Conservation (phyloP, 2,329 filamentous ascomycete species). For the Didymellaceae sp. region DNA sequence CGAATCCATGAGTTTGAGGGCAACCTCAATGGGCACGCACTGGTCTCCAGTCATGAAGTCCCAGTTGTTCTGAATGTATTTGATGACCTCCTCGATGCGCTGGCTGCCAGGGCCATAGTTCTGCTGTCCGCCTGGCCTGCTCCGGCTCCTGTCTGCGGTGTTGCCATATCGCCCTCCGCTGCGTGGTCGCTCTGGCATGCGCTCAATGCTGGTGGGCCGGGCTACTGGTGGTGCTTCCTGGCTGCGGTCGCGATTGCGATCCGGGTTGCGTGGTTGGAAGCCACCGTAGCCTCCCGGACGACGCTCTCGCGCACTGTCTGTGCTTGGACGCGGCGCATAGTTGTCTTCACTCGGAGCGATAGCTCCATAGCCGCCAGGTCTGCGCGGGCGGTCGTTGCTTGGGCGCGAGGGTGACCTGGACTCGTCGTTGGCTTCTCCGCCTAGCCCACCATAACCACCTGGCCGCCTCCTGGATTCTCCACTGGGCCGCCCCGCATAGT, state of each 20-base stretch:
- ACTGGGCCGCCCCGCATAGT: constrained; percentile 29
- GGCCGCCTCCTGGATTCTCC: constrained; percentile 42
- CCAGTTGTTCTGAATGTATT: constrained; percentile 88
- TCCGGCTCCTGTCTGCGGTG: constrained; percentile 39
- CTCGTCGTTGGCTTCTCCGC: constrained; percentile 24
- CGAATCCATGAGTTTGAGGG: constrained; percentile 90
- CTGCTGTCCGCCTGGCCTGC: constrained; percentile 27
- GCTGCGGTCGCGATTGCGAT: constrained; percentile 28
- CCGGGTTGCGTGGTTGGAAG: constrained; percentile 33
- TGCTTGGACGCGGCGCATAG: constrained; percentile 26
- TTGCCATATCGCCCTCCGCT: constrained; percentile 37
- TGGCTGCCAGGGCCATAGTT: constrained; percentile 50
- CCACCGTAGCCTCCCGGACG: constrained; percentile 36
- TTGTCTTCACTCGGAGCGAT: constrained; percentile 39
- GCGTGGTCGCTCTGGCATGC: constrained; percentile 49
- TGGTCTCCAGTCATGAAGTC: constrained; percentile 87
- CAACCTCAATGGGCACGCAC: constrained; percentile 91
- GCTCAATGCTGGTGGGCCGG: constrained; percentile 51
- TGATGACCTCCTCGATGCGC: constrained; percentile 67
- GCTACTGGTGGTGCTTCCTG: constrained; percentile 40
- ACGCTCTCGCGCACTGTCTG: constrained; percentile 33
- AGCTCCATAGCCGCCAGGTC: constrained; percentile 35
- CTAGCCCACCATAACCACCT: constrained; percentile 38
- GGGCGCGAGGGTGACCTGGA: constrained; percentile 24
- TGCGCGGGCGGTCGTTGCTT: constrained; percentile 36